Percentiles rank a stretch among this genome's conserved stretches.
phyloP scores from a whole-genome alignment of 345 rosid species.

The Moringa oleifera region DNA sequence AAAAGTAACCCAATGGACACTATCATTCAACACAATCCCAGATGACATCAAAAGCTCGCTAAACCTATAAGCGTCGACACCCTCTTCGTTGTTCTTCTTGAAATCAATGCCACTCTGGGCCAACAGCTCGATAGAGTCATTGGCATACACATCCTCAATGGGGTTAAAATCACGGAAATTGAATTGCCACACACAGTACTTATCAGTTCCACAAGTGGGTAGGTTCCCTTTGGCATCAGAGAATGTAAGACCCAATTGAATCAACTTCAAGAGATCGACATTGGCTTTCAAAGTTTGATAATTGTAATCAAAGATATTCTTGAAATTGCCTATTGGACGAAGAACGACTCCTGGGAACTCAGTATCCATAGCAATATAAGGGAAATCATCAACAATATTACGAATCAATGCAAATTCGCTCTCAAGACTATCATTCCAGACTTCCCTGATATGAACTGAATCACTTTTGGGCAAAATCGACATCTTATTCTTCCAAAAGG shows the following conservation, averaged over 20 bases:
- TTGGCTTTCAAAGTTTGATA: conserved; percentile 56
- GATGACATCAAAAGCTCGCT: conserved; percentile 71
- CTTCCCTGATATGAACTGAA: conserved; percentile 60
- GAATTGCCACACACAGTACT: conserved; percentile 71
- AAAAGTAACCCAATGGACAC: conserved; percentile 74
- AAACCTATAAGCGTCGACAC: conserved; percentile 45
- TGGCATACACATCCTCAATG: conserved; percentile 46
- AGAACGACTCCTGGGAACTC: conserved; percentile 74
- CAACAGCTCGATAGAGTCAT: conserved; percentile 60
- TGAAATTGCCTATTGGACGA: conserved; percentile 45
- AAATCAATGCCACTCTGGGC: conserved; percentile 65
- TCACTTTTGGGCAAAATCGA: conserved; percentile 49
- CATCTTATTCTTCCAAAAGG: conserved; percentile 23
- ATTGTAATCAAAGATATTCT: conserved; percentile 42
- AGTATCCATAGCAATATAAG: conserved; percentile 73
- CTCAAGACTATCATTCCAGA: conserved; percentile 59
- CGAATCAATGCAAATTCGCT: conserved; percentile 45
- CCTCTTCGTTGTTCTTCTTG: conserved; percentile 43
- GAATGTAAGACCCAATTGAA: conserved; percentile 71
- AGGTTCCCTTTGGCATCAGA: conserved; percentile 62
- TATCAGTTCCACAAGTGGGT: conserved; percentile 57
- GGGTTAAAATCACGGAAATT: conserved; percentile 62
- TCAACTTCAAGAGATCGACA: conserved; percentile 67
- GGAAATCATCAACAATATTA: conserved; percentile 49
- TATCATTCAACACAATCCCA: conserved; percentile 64